Evolutionary conservation across 768 basidiomycete species (phyloP).

Genomic region (Solioccasus polychromus): DNA sequence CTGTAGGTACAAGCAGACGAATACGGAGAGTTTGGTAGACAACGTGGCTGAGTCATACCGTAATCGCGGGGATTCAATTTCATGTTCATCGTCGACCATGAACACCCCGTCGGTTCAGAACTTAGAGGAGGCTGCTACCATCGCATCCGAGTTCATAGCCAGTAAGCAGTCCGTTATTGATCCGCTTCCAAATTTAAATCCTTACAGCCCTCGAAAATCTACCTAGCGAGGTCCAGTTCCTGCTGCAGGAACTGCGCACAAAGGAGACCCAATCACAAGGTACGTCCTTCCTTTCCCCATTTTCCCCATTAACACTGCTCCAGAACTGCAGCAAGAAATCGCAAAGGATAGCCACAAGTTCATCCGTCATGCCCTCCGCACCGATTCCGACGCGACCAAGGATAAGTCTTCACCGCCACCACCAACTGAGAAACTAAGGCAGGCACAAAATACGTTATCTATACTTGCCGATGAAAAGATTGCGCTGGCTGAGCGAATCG

Average conservation of each 20-base stretch:
- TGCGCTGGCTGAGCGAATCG: constrained; percentile 40
- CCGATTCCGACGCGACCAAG: constrained; percentile 27
- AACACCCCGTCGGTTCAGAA: constrained; percentile 34
- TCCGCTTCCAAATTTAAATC: not conserved
- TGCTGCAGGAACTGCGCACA: constrained; percentile 46
- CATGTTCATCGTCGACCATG: constrained; percentile 18
- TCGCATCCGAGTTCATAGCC: constrained; percentile 48
- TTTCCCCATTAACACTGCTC: not conserved
- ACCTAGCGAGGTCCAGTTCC: constrained; percentile 45
- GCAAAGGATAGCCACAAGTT: constrained; percentile 42
- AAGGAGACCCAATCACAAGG: constrained; percentile 45
- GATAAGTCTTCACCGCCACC: constrained; percentile 30
- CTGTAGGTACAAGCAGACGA: not conserved
- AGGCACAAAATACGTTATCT: constrained; percentile 26
- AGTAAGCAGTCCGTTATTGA: constrained; percentile 32
- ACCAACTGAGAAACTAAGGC: constrained; percentile 30
- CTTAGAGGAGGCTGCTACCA: constrained; percentile 47
- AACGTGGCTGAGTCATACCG: constrained; percentile 17
- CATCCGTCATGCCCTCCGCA: constrained; percentile 41
- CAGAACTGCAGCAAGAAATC: constrained; percentile 45
- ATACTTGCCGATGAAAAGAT: constrained; percentile 43
- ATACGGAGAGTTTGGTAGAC: not conserved
- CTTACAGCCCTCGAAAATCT: constrained; percentile 47
- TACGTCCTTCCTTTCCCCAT: constrained; percentile 6
- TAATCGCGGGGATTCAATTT: constrained; percentile 22